Conservation (phyloP, 305 asterid species). For the Fraxinus angustifolia region DNA sequence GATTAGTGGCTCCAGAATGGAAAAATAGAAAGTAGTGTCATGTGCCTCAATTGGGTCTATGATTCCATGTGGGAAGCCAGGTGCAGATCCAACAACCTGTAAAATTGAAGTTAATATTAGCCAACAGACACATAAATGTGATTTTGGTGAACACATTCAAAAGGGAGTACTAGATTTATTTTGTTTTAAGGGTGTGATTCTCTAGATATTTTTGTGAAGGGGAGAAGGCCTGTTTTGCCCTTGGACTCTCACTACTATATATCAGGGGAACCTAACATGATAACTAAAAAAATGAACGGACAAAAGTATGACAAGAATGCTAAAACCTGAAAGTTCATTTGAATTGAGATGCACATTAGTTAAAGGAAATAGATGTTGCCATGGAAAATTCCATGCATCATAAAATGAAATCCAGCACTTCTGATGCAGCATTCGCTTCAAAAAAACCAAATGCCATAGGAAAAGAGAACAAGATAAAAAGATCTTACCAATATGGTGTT, state of each 20-base stretch:
- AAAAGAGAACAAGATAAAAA: constrained; percentile 12
- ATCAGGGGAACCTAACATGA: not conserved
- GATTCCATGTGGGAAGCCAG: constrained; percentile 99
- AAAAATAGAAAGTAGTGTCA: constrained; percentile 16
- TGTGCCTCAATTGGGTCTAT: constrained; percentile 95
- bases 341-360: constrained; percentile 12
- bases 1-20: constrained; percentile 19
- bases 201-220: not conserved
- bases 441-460: not conserved
- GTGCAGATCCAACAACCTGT: constrained; percentile 99
- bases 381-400: not conserved
- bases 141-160: not conserved
- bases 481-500: constrained; percentile 76
- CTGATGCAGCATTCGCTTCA: not conserved
- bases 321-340: constrained; percentile 11
- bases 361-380: not conserved
- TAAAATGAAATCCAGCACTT: not conserved
- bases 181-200: not conserved
- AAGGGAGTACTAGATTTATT: not conserved
- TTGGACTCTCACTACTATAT: not conserved
- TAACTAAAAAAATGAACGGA: not conserved
- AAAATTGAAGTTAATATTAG: constrained; percentile 16
- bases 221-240: not conserved
- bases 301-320: not conserved
- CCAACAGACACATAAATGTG: constrained; percentile 5